Evolutionary conservation across 2,329 filamentous ascomycete genomes (phyloP), one percentile per base, ranked within the genome.

Genomic region (Lachnellula subtilissima): DNA sequence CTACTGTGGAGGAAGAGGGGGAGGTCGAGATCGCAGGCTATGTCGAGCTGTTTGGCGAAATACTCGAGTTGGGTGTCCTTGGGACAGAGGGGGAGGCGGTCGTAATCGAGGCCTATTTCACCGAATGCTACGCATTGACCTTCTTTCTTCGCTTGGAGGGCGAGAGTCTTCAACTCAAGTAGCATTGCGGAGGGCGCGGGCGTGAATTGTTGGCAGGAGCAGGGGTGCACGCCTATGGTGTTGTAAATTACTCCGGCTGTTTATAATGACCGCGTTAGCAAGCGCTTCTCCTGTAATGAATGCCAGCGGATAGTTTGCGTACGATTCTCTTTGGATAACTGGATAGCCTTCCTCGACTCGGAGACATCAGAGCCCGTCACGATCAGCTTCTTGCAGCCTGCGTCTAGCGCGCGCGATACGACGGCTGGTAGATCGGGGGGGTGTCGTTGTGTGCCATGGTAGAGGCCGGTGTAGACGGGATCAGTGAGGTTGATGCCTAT

Each of bases 401-500:
- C 85, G 61, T 89, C 82, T 15, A 81, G 74, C 3, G 91, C 91
- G 61, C 94, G 82, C 61, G 86, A 78, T n/a, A 99, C 76, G 25
- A 99, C 89, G 61, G 85, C 86, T 28, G 78, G 72, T 15, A 93
- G 81, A 69, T 95, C 90, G 65, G 89, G 79, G 11, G 85, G 82
- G 65, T 95, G 91, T 25, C 77, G 75, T 63, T 89, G 80, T 59
- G 86, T 91, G 67, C 89, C 90, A 69, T 95, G 87, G 69, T 97
- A 95, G 43, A 82, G 74, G 50, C 94, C 94, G 48, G 84, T 82
- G 72, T 93, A 99, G 57, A 97, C 90, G 52, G 89, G 89, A 69
- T 99, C 94, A 52, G 92, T 89, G 54, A 99, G 82, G 72, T 99
- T 99, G 78, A 99, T 97, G 56, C 93, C 94, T 68, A 99, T 87